These are phyloP conservation scores for Apiospora pterosperma DNA, from an alignment of 2,329 filamentous ascomycete genomes.

Conservation along the genomic window DNA sequence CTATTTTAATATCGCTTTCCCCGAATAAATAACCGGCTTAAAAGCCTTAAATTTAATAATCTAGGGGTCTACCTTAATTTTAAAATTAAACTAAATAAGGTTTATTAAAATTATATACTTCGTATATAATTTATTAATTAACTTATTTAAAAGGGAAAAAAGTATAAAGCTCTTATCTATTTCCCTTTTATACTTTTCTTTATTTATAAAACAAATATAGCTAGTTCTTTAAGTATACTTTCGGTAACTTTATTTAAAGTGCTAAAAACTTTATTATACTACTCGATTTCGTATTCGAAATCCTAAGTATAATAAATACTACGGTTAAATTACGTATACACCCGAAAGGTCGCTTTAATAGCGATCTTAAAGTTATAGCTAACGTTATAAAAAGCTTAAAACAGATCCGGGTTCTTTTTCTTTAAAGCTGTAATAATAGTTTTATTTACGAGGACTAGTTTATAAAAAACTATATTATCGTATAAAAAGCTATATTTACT, in stretches of 20 bases:
- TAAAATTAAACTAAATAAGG: background rate
- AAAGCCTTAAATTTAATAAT: background rate
- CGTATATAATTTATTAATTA: background rate
- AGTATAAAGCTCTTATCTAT: background rate
- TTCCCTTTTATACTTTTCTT: background rate
- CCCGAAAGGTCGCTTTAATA: background rate
- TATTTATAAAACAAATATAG: background rate
- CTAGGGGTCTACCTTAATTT: background rate
- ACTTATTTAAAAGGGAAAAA: rapidly evolving
- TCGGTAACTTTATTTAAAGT: background rate
- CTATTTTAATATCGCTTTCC: background rate
- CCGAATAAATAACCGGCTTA: background rate
- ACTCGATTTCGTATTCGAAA: background rate
- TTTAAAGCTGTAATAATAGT: background rate
- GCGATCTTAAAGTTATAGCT: slow-evolving; percentile 1
- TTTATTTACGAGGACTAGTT: background rate
- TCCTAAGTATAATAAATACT: background rate
- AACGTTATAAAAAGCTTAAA: background rate
- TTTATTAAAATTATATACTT: background rate
- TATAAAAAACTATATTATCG: background rate
- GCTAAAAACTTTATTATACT: background rate
- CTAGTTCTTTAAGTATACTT: background rate
- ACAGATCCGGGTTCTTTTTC: slow-evolving; percentile 1
- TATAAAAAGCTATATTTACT: background rate
- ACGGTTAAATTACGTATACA: background rate